Percentiles rank a stretch among this genome's conserved stretches.
Evolutionary conservation across 1,284 basidiomycete species (phyloP).

Genomic region (Malassezia restricta): DNA sequence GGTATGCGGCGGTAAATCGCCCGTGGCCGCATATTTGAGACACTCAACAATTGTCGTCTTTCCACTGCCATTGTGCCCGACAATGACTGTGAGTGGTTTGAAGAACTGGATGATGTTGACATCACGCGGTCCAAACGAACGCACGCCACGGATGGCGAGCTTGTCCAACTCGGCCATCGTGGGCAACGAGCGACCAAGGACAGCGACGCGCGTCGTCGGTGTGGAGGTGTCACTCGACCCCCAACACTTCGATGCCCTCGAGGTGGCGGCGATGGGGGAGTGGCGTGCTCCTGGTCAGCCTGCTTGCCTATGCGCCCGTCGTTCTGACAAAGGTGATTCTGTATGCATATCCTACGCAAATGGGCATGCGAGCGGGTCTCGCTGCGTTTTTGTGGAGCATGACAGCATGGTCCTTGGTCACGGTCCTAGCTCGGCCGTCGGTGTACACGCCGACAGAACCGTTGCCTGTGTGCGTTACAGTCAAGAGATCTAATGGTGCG

Average conservation of each 20-base stretch:
- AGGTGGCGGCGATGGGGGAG: not conserved
- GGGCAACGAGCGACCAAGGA: not conserved
- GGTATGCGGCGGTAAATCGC: slow-evolving; percentile 92
- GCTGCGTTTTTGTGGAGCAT: not conserved
- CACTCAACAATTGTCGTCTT: slow-evolving; percentile 99
- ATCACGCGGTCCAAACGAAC: slow-evolving; percentile 62
- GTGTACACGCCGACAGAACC: not conserved
- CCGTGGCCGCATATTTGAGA: slow-evolving; percentile 95
- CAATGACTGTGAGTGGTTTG: slow-evolving; percentile 92
- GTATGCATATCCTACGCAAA: too few relatives aligned
- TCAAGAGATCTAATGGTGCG: slow-evolving; percentile 29
- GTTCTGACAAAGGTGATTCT: too few relatives aligned
- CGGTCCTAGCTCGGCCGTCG: not conserved
- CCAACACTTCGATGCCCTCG: not conserved
- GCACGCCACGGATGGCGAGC: slow-evolving; percentile 46
- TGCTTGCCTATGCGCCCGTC: too few relatives aligned
- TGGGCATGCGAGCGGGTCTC: not conserved
- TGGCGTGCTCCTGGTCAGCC: not conserved
- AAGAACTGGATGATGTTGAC: slow-evolving; percentile 94
- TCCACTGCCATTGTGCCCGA: slow-evolving; percentile 94
- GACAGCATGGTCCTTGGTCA: slow-evolving; percentile 3
- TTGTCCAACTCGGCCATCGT: slow-evolving; percentile 41
- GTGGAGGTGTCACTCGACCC: not conserved
- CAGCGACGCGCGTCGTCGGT: not conserved
- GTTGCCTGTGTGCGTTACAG: slow-evolving; percentile 10